These are phyloP conservation scores for Azolla pinnata DNA, from an alignment of 75 land plant species.

Conservation along the genomic window DNA sequence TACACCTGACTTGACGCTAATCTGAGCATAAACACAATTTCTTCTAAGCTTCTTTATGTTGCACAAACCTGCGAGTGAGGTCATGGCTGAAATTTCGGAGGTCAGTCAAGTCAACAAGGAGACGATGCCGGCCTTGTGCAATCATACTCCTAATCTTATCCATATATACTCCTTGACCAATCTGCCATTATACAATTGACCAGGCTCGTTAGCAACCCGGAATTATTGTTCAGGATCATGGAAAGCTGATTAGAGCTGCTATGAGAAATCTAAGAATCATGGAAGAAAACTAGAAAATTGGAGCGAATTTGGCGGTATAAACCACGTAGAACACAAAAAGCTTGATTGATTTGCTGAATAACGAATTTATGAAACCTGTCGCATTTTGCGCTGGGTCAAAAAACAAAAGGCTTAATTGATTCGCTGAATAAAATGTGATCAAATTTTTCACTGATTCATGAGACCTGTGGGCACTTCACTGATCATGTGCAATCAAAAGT, in stretches of 20 bases:
- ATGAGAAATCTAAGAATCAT: background rate
- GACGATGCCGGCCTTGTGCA: conserved; percentile 44
- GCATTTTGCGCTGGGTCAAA: too few species aligned
- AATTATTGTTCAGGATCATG: background rate
- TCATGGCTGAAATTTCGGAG: conserved; percentile 51
- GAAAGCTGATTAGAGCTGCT: conserved; percentile 3
- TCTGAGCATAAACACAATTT: too few species aligned
- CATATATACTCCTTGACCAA: conserved; percentile 66
- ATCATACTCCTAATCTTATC: conserved; percentile 56
- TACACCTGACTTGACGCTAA: too few species aligned
- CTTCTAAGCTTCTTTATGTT: too few species aligned
- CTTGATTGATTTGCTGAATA: too few species aligned
- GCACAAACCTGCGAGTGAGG: conserved; percentile 83
- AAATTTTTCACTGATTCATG: too few species aligned
- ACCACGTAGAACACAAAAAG: too few species aligned
- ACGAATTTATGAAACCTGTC: too few species aligned
- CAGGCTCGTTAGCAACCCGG: background rate
- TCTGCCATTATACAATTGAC: conserved; percentile 20
- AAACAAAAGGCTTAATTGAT: too few species aligned
- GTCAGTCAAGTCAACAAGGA: conserved; percentile 71
- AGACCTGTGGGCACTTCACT: background rate
- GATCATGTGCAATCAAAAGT: background rate
- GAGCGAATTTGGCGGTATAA: background rate
- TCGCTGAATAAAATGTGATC: too few species aligned
- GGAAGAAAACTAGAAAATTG: background rate